Conservation (phyloP, 805 yeast genomes). For the Wickerhamiella bombiphila region DNA sequence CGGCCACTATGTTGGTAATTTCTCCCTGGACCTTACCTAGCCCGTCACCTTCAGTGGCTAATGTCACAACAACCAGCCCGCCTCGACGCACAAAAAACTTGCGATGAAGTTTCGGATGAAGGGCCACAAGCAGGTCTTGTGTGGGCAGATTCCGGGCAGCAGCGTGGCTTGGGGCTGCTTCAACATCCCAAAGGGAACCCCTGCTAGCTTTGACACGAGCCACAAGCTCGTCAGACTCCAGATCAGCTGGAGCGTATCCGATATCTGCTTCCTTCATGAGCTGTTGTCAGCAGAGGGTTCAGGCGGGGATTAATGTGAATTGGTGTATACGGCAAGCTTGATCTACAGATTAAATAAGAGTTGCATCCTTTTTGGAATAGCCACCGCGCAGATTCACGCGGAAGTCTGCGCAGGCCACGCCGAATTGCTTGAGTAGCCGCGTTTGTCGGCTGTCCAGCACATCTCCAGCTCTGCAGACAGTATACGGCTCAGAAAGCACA, state of each 20-base stretch:
- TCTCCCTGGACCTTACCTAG: constrained; percentile 22
- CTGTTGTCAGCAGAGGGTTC: too few species aligned
- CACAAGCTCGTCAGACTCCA: neutral
- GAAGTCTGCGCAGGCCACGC: constrained; percentile 86
- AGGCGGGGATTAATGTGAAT: neutral
- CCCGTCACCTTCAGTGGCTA: constrained; percentile 8
- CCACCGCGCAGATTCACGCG: constrained; percentile 67
- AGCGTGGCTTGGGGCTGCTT: neutral
- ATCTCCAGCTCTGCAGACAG: constrained; percentile 70
- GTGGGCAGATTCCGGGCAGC: neutral
- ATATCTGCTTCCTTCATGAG: neutral
- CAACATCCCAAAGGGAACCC: constrained; percentile 1
- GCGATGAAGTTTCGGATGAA: constrained; percentile 24
- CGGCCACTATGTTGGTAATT: constrained; percentile 22
- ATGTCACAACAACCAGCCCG: constrained; percentile 21
- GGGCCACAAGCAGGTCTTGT: constrained; percentile 18
- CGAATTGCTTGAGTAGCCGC: constrained; percentile 82
- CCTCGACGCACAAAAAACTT: constrained; percentile 25
- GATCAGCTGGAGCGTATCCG: neutral
- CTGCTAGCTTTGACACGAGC: neutral
- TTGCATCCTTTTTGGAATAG: constrained; percentile 46
- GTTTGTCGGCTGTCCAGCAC: constrained; percentile 81
- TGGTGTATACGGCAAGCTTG: neutral
- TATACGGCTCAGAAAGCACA: constrained; percentile 55
- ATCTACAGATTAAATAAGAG: neutral